Evolutionary conservation across 352 stramenopile genomes (phyloP), one percentile per base, ranked within the genome.

Genomic region (Pythium diclinum): DNA sequence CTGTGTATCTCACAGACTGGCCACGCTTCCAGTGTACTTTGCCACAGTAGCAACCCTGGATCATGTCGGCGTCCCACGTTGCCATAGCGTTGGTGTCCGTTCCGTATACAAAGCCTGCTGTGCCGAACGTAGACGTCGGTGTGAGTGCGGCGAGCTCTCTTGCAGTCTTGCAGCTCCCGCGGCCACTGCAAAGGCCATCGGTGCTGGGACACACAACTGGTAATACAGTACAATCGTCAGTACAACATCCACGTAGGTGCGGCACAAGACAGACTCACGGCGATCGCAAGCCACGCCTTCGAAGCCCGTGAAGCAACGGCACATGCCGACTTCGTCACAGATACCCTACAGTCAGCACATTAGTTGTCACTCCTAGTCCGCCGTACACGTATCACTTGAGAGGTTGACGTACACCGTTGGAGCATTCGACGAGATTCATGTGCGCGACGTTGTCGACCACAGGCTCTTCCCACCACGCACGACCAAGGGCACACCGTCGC

Each of bases 31-130:
- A 69, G 16, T 83, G 71, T 3, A 89, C 78, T 60, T 94, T 93
- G 67, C 95, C 85, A 70, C 92, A 98, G 54, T 85, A 85, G 72
- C 89, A 97, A 36, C 90, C 87, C 36, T 87, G 80, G 33, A 89
- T 67, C 73, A 91, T 88, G 62, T 97, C 73, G 19, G 83, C 84
- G 60, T 98, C 92, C 92, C 92, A 98, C 5, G 90, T 97, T 8
- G 67, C 56, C 7, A 81, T 59, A 10, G 82, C 66, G 44, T 97
- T 96, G 4, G 77, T 70, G 38, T 95, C 80, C 0, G 63, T 73
- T 46, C 90, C 90, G 63, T 97, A 97, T 1, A 78, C 69, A 38
- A 85, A 85, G 1, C 68, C 77, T 16, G 75, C 70, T 7, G 71
- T 59, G 1, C 61, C 62, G 25, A 78, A 87, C 4, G 67, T 62